Percentiles rank a stretch among this genome's conserved stretches.
These are phyloP conservation scores for Chlamydomonas schloesseri DNA, from an alignment of 139 green algal genomes.

Conservation along the genomic window DNA sequence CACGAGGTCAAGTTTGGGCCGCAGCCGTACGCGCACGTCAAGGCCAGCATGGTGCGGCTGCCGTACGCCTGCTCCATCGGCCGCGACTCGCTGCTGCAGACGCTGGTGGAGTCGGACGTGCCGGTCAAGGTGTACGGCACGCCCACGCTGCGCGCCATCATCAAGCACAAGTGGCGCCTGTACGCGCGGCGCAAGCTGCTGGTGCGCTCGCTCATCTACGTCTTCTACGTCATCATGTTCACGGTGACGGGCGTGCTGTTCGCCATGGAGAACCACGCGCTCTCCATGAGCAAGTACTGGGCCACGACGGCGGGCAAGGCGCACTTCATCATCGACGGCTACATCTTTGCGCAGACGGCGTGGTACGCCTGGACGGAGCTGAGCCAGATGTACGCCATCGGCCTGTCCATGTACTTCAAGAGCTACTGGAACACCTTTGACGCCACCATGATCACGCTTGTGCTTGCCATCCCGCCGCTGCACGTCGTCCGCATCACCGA, in stretches of 20 bases:
- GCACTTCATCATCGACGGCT: constrained; percentile 45
- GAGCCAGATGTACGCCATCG: constrained; percentile 55
- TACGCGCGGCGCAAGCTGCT: constrained; percentile 50
- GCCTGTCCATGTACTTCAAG: constrained; percentile 46
- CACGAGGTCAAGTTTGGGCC: constrained; percentile 54
- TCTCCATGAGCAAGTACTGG: constrained; percentile 47
- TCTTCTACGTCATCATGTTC: constrained; percentile 50
- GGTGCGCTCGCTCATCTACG: constrained; percentile 45
- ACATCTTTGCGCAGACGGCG: constrained; percentile 54
- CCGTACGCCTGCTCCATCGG: constrained; percentile 64
- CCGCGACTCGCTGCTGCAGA: constrained; percentile 60
- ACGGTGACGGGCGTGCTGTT: constrained; percentile 57
- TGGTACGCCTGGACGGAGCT: constrained; percentile 57
- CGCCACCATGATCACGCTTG: constrained; percentile 44
- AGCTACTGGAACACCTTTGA: constrained; percentile 55
- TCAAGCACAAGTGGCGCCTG: constrained; percentile 63
- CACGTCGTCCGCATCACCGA: constrained; percentile 23
- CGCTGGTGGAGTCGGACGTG: constrained; percentile 61
- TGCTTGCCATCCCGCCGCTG: constrained; percentile 48
- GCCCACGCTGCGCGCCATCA: constrained; percentile 57
- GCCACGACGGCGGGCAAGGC: background rate
- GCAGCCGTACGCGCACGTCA: constrained; percentile 65
- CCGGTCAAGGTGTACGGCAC: constrained; percentile 61
- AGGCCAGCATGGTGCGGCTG: constrained; percentile 61
- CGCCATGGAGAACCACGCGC: constrained; percentile 45